Conservation (phyloP, 345 rosid genomes). For the Euclidium syriacum region DNA sequence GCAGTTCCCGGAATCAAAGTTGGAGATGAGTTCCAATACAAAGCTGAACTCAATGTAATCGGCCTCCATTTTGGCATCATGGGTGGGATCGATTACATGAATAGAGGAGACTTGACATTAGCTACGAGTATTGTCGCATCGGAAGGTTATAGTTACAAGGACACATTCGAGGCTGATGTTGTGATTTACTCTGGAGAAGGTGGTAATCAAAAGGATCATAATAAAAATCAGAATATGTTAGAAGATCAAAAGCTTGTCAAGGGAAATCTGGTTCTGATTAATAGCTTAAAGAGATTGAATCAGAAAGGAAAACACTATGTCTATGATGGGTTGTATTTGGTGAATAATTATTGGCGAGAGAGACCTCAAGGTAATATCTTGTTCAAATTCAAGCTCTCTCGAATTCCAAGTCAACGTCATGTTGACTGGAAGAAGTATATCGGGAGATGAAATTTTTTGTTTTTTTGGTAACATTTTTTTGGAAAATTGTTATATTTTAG, state of each 20-base stretch:
- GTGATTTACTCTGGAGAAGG: slow-evolving; percentile 74
- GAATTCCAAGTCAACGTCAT: slow-evolving; percentile 51
- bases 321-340: slow-evolving; percentile 78
- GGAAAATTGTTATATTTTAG: no score
- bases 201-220: slow-evolving; percentile 35
- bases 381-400: slow-evolving; percentile 54
- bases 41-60: slow-evolving; percentile 61
- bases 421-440: not conserved
- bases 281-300: slow-evolving; percentile 29
- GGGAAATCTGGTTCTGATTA: slow-evolving; percentile 70
- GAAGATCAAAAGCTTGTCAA: slow-evolving; percentile 76
- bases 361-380: slow-evolving; percentile 48
- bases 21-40: slow-evolving; percentile 76
- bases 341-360: slow-evolving; percentile 51
- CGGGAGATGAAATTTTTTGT: not conserved
- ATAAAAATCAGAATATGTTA: no score
- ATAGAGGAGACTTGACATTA: slow-evolving; percentile 30
- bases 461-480: no score
- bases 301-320: slow-evolving; percentile 42
- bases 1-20: slow-evolving; percentile 72
- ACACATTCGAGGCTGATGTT: slow-evolving; percentile 43
- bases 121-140: slow-evolving; percentile 79
- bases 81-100: slow-evolving; percentile 71
- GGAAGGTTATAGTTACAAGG: slow-evolving; percentile 55
- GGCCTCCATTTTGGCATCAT: slow-evolving; percentile 66